A percentile compares a stretch with the other conserved stretches of the same genome.
phyloP scores from a whole-genome alignment of 2,329 filamentous ascomycete genomes.

The Hypoxylon sp. region DNA sequence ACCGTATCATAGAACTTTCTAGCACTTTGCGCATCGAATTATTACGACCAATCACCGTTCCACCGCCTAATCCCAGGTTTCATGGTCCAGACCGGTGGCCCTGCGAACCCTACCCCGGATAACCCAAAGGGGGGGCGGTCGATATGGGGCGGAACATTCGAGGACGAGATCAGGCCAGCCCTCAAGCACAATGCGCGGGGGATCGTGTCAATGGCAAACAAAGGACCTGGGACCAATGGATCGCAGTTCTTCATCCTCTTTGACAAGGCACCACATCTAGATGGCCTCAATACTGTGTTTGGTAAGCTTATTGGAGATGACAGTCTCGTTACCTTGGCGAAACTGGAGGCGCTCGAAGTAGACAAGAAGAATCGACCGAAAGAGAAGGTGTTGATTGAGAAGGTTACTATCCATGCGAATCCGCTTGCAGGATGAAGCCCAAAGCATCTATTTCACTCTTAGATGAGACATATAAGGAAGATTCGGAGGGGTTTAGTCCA shows the following conservation, averaged over 20 bases:
- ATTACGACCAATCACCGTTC: conserved; percentile 82
- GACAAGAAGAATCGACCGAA: conserved; percentile 85
- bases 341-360: conserved; percentile 79
- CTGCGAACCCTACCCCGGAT: conserved; percentile 67
- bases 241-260: conserved; percentile 88
- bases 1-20: conserved; percentile 80
- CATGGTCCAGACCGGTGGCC: conserved; percentile 83
- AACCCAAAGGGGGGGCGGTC: conserved; percentile 78
- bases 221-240: conserved; percentile 79
- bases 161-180: conserved; percentile 83
- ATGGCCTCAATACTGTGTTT: conserved; percentile 88
- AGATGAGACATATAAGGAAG: not conserved
- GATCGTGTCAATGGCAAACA: conserved; percentile 84
- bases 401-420: conserved; percentile 83
- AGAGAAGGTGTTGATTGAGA: conserved; percentile 76
- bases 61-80: conserved; percentile 86
- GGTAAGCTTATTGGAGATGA: conserved; percentile 79
- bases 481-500: not conserved
- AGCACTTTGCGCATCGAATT: conserved; percentile 83
- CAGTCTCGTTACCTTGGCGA: conserved; percentile 74
- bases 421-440: conserved; percentile 73
- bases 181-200: conserved; percentile 78
- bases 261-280: conserved; percentile 83
- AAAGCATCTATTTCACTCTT: not conserved
- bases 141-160: conserved; percentile 81